A percentile compares a stretch with the other conserved stretches of the same genome.
Conservation (phyloP, 2,329 filamentous ascomycete species). For the Scolecobasidium constrictum region DNA sequence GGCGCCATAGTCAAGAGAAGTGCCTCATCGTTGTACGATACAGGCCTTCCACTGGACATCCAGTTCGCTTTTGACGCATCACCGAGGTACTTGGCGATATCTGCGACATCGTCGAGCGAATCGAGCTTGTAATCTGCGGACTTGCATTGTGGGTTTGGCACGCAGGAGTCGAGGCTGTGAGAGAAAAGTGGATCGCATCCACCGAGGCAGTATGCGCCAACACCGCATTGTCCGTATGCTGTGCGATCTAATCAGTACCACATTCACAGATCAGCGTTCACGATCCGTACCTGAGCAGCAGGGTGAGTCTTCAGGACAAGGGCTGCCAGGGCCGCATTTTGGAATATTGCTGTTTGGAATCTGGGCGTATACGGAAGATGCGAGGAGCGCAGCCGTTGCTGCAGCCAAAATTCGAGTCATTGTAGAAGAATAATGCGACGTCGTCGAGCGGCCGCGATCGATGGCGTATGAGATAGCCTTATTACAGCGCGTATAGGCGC, state of each 20-base stretch:
- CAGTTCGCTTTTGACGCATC: slow-evolving; percentile 72
- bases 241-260: slow-evolving; percentile 10
- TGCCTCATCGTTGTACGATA: slow-evolving; percentile 52
- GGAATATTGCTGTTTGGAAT: too few species aligned
- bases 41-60: slow-evolving; percentile 72
- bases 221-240: slow-evolving; percentile 91
- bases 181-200: slow-evolving; percentile 88
- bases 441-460: too few species aligned
- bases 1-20: slow-evolving; percentile 82
- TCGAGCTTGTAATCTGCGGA: slow-evolving; percentile 63
- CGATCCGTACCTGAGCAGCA: slow-evolving; percentile 39
- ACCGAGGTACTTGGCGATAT: slow-evolving; percentile 76
- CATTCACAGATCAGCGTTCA: slow-evolving; percentile 64
- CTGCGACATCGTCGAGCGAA: slow-evolving; percentile 55
- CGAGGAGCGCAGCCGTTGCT: slow-evolving; percentile 12
- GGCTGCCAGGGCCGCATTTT: slow-evolving; percentile 34
- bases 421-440: too few species aligned
- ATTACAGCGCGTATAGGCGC: too few species aligned
- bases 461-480: too few species aligned
- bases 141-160: slow-evolving; percentile 73
- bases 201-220: slow-evolving; percentile 89
- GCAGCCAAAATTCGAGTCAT: slow-evolving; percentile 7
- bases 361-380: slow-evolving; percentile 15
- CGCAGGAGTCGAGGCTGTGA: slow-evolving; percentile 71
- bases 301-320: slow-evolving; percentile 54